phyloP scores from a whole-genome alignment of 2,329 filamentous ascomycete genomes.

The Tothia fuscella region DNA sequence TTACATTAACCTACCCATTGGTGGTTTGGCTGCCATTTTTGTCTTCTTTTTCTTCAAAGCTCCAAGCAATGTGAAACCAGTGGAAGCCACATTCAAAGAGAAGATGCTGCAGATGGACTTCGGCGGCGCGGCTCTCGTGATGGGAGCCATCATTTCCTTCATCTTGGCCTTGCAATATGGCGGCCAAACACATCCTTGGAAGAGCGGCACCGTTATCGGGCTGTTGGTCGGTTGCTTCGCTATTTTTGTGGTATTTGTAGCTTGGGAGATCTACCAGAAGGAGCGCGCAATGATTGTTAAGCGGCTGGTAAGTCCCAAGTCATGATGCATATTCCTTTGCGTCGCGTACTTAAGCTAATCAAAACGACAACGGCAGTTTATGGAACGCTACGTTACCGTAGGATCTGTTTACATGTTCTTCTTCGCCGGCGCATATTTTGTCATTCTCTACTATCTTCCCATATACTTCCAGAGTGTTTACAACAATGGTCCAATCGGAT shows the following conservation, averaged over 20 bases:
- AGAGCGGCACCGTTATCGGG: constrained; percentile 30
- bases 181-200: constrained; percentile 20
- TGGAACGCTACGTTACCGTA: constrained; percentile 24
- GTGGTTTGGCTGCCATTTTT: constrained; percentile 23
- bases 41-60: constrained; percentile 27
- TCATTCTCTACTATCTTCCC: constrained; percentile 34
- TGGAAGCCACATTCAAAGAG: constrained; percentile 16
- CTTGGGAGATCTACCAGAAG: constrained; percentile 24
- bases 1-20: constrained; percentile 34
- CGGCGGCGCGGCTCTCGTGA: constrained; percentile 27
- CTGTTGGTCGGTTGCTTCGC: constrained; percentile 26
- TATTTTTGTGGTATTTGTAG: constrained; percentile 20
- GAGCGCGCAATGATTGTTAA: constrained; percentile 29
- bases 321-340: not conserved
- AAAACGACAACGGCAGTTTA: constrained; percentile 14
- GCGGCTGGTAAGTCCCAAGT: constrained; percentile 18
- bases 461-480: constrained; percentile 37
- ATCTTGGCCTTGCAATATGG: constrained; percentile 38
- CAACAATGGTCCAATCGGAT: constrained; percentile 21
- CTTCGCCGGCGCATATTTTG: constrained; percentile 23
- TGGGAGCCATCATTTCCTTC: constrained; percentile 28
- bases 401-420: constrained; percentile 26
- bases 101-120: constrained; percentile 34
- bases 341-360: not conserved
- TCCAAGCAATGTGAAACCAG: constrained; percentile 17